These are phyloP conservation scores for Dovyalis caffra DNA, from an alignment of 345 rosid species.

Conservation along the genomic window DNA sequence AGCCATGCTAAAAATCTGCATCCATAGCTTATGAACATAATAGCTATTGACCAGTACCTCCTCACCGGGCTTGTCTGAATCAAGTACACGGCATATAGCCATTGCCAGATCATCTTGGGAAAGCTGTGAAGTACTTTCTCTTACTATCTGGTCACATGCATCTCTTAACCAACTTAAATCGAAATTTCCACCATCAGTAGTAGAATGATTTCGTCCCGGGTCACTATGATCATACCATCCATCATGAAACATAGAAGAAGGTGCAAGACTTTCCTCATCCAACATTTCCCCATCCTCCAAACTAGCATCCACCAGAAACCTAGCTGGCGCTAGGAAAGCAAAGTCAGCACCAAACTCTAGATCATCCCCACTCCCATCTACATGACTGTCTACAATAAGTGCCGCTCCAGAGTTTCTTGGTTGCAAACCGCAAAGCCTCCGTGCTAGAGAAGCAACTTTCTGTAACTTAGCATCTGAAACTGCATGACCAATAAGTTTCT, in stretches of 20 bases:
- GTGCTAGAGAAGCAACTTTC: slow-evolving; percentile 58
- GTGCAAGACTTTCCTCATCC: slow-evolving; percentile 38
- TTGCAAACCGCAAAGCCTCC: slow-evolving; percentile 55
- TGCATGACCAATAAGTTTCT: slow-evolving; percentile 65
- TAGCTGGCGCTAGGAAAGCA: slow-evolving; percentile 64
- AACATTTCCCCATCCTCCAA: slow-evolving; percentile 49
- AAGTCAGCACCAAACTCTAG: slow-evolving; percentile 83
- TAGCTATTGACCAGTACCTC: slow-evolving; percentile 57
- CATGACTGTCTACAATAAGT: slow-evolving; percentile 35
- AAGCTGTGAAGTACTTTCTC: slow-evolving; percentile 67
- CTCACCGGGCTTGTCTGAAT: slow-evolving; percentile 85
- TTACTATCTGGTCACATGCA: slow-evolving; percentile 65
- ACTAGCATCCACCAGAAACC: slow-evolving; percentile 69
- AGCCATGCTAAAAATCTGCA: slow-evolving; percentile 7
- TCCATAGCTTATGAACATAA: slow-evolving; percentile 5
- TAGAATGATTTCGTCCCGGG: slow-evolving; percentile 27
- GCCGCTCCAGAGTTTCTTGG: slow-evolving; percentile 38
- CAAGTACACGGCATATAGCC: slow-evolving; percentile 90
- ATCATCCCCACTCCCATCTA: slow-evolving; percentile 35
- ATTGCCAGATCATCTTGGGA: slow-evolving; percentile 88
- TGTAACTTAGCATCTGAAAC: slow-evolving; percentile 45
- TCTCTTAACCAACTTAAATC: slow-evolving; percentile 86
- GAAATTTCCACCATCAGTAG: slow-evolving; percentile 39
- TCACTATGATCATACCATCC: slow-evolving; percentile 47
- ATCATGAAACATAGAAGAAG: slow-evolving; percentile 40